Percentiles rank a stretch among this genome's conserved stretches.
Evolutionary conservation across 2,329 filamentous ascomycete species (phyloP).

Genomic region (Helotiales sp.): DNA sequence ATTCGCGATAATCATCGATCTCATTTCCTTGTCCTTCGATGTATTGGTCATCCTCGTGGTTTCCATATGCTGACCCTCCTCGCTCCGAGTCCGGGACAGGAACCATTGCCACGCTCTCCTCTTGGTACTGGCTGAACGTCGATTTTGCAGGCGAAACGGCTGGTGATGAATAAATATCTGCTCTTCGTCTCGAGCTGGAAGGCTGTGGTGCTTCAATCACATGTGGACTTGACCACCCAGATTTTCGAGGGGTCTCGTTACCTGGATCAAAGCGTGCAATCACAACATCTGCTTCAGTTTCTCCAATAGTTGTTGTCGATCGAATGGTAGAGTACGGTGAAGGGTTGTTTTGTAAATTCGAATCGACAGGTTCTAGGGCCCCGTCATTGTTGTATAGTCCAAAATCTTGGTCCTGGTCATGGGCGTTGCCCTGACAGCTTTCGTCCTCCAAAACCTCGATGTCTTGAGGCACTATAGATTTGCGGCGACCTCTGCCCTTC

Average conservation of each 20-base stretch:
- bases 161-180: slow-evolving; percentile 24
- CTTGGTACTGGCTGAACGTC: slow-evolving; percentile 13
- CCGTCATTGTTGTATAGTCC: slow-evolving; percentile 10
- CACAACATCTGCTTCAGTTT: slow-evolving; percentile 31
- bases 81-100: neutral
- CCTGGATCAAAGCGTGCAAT: slow-evolving; percentile 38
- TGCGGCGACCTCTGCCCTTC: slow-evolving; percentile 34
- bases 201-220: slow-evolving; percentile 24
- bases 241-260: slow-evolving; percentile 33
- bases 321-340: slow-evolving; percentile 34
- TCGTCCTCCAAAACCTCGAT: slow-evolving; percentile 25
- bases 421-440: slow-evolving; percentile 12
- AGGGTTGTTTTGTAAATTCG: slow-evolving; percentile 11
- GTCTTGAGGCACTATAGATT: slow-evolving; percentile 28
- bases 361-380: slow-evolving; percentile 16
- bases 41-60: slow-evolving; percentile 7
- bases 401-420: slow-evolving; percentile 4
- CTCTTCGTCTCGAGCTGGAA: slow-evolving; percentile 17
- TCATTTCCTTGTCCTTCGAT: slow-evolving; percentile 45
- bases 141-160: slow-evolving; percentile 25
- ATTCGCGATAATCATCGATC: slow-evolving; percentile 48
- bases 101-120: slow-evolving; percentile 10
- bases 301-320: slow-evolving; percentile 28
- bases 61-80: slow-evolving; percentile 6
- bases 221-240: slow-evolving; percentile 39